Evolutionary conservation across 768 basidiomycete genomes (phyloP).

Genomic region (Melanogaster broomeanus): DNA sequence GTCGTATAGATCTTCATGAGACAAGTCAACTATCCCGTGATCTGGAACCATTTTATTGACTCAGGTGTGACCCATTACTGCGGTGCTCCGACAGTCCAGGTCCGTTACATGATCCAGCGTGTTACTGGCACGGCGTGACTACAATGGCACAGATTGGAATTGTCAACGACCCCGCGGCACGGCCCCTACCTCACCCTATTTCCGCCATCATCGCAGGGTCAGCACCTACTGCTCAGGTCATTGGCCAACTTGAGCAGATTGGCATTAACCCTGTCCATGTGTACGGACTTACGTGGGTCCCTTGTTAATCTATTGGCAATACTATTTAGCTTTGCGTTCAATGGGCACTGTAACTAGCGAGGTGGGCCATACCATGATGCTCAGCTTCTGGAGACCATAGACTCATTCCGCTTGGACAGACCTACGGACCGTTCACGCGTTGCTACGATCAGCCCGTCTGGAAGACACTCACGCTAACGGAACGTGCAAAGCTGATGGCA

Average conservation of each 20-base stretch:
- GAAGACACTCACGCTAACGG: conserved; percentile 53
- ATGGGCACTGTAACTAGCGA: conserved; percentile 15
- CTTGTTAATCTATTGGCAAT: background rate
- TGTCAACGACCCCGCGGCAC: conserved; percentile 65
- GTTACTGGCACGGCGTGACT: background rate
- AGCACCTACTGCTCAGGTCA: conserved; percentile 83
- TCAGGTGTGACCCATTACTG: conserved; percentile 86
- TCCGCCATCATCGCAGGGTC: conserved; percentile 76
- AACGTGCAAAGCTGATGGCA: conserved; percentile 73
- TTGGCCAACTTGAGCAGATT: conserved; percentile 70
- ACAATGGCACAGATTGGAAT: conserved; percentile 63
- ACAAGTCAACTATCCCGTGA: conserved; percentile 65
- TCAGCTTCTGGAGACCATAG: background rate
- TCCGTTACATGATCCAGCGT: conserved; percentile 30
- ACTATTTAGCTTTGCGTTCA: background rate
- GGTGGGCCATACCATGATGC: conserved; percentile 41
- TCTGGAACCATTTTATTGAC: conserved; percentile 78
- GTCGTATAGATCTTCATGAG: conserved; percentile 66
- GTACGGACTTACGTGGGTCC: conserved; percentile 72
- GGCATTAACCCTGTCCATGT: conserved; percentile 86
- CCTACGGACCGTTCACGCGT: conserved; percentile 83
- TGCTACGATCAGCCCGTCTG: conserved; percentile 72
- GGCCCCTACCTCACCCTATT: conserved; percentile 48
- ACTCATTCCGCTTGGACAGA: conserved; percentile 40
- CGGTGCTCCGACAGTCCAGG: conserved; percentile 88